Base-by-base conservation (phyloP, 768 basidiomycete genomes). In the Amanita phalloides region DNA sequence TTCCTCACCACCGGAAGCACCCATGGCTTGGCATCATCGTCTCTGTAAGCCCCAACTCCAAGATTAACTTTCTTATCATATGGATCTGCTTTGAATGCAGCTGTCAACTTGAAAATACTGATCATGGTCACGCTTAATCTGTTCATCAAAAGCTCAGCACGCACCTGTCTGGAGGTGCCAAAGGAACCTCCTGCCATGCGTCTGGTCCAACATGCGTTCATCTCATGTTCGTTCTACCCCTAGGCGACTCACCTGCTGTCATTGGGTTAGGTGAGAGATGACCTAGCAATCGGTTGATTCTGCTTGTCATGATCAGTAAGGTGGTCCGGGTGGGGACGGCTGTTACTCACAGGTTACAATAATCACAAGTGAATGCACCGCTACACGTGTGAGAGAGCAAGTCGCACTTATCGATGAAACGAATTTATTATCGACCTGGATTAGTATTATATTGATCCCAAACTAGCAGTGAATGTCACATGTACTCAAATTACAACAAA, bases 31-130 rank as follows among this genome's bases (percentile, higher is more conserved):
- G 76, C 81, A 60, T 88, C 66, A 59, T 92, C 78, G 61, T 94
- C 93, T 58, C 92, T 78, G 65, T 96, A 96, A 6, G 92, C 93
- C 42, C 92, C 93, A 42, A 93, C 92, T 36, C 92, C 91, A 21
- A 96, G 75, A 66, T 95, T 95, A 67, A 94, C 75, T 73, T 96
- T 96, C 55, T 83, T 68, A 11, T 78, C 73, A 64, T 74, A 78
- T 2, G 77, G 62, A 64, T 96, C 90, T 26, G 77, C 79, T 65
- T 93, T 91, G 81, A 83, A 95, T 2, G 89, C 82, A 17, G 90
- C 86, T 0, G 90, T 91, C 56, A 96, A 76, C 71, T 90, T 82
- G 79, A 91, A 91, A 62, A 92, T 92, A 69, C 90, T 92, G 58
- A 39, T 36, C 57, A 52, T 55, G 51, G 37, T 49, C 37, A 36